A percentile compares a stretch with the other conserved stretches of the same genome.
Conservation (phyloP, 1,284 basidiomycete genomes). For the Athelia sp. region DNA sequence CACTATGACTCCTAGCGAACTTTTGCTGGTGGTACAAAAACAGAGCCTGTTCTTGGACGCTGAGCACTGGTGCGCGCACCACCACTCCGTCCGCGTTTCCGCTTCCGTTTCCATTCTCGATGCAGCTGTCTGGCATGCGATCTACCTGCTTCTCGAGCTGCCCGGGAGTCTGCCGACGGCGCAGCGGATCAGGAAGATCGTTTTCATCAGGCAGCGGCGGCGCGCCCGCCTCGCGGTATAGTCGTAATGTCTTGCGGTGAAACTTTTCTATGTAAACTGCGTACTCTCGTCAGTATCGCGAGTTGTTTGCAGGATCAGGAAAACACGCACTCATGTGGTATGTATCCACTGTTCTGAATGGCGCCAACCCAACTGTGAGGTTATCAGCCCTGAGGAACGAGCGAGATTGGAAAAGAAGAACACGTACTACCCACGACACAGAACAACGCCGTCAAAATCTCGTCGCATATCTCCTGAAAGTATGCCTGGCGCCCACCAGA, state of each 20-base stretch:
- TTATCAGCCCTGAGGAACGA: not conserved
- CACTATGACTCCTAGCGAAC: too few relatives aligned
- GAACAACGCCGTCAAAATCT: conserved; percentile 8
- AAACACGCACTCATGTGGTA: conserved; percentile 6
- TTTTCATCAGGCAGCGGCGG: conserved; percentile 7
- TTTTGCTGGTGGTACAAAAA: too few relatives aligned
- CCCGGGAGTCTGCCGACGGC: not conserved
- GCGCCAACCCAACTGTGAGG: conserved; percentile 6
- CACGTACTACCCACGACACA: conserved; percentile 7
- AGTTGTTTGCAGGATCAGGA: too few relatives aligned
- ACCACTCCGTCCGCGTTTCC: too few relatives aligned
- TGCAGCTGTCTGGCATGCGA: not conserved
- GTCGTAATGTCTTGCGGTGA: conserved; percentile 2
- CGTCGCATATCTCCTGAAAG: conserved; percentile 8
- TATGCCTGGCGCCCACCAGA: conserved; percentile 4
- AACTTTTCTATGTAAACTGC: conserved; percentile 2
- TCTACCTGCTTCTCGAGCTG: conserved; percentile 5
- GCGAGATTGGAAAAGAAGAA: not conserved
- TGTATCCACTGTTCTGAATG: conserved; percentile 10
- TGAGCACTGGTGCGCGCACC: too few relatives aligned
- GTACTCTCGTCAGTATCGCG: too few relatives aligned
- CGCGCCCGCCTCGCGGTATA: conserved; percentile 3
- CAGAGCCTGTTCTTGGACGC: too few relatives aligned
- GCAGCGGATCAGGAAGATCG: conserved; percentile 9
- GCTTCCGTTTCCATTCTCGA: too few relatives aligned